Evolutionary conservation across 345 rosid genomes (phyloP), one percentile per base, ranked within the genome.

Genomic region (Durio zibethinus): DNA sequence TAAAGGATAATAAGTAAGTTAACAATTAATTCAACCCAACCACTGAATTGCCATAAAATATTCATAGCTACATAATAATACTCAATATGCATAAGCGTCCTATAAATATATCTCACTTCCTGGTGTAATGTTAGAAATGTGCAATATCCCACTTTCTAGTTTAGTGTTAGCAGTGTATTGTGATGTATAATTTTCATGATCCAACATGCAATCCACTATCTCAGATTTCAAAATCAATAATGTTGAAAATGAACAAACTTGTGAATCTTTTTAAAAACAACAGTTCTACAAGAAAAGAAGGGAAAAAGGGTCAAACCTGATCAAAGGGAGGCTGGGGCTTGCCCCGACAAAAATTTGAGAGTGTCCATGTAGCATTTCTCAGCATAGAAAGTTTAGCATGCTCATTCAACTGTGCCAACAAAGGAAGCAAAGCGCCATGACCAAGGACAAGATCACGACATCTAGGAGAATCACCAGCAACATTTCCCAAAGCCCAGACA

Each of bases 401-500:
- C 36, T 86, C 84, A 69, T 88, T 89, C 36, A 91, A 68, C 72
- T 86, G 95, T 3, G 82, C 79, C 27, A 91, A 77, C 76, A 91
- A 60, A 15, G 90, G 90, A 36, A 83, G 42, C 66, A 91, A 64
- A 1, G 90, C 95, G 14, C 92, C 89, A 62, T 81, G 76, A 4
- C 70, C 11, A 45, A 91, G 89, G 43, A 91, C 93, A 64, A 83
- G 85, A 81, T 91, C 90, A 56, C 95, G 86, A 72, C 87, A 89
- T 31, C 61, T 78, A 2, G 88, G 81, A 16, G 93, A 88, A 36
- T 89, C 92, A 64, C 92, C 92, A 52, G 92, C 86, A 70, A 91
- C 85, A 75, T 91, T 91, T 18, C 92, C 92, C 82, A 89, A 75
- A 16, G 88, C 96, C 93, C 92, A 88, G n/a, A 88, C 75, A 64